Conservation (phyloP, 345 rosid genomes). For the Pistacia integerrima region DNA sequence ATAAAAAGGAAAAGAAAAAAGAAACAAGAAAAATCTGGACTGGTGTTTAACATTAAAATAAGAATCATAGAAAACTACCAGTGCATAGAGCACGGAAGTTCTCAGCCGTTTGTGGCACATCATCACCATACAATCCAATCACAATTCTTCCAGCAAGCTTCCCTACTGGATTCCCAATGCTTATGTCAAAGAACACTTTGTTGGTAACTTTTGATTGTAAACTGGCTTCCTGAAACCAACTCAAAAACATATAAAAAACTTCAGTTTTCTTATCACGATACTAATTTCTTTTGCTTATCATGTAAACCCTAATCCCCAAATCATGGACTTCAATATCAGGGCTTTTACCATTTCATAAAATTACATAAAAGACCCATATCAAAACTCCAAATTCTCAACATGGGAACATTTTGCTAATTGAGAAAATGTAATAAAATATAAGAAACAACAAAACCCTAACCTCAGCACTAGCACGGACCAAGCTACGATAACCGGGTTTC, state of each 20-base stretch:
- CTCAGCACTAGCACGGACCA: slow-evolving; percentile 70
- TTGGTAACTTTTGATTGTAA: slow-evolving; percentile 81
- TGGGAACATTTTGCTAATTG: not conserved
- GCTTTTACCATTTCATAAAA: not conserved
- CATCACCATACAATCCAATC: slow-evolving; percentile 91
- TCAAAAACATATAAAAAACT: not conserved
- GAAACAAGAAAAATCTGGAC: not conserved
- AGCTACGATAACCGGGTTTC: slow-evolving; percentile 32
- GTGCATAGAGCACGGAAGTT: slow-evolving; percentile 97
- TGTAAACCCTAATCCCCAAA: not conserved
- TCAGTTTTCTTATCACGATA: not conserved
- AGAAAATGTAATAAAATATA: not conserved
- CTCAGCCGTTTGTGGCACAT: slow-evolving; percentile 93
- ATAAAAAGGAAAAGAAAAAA: not conserved
- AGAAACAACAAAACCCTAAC: slow-evolving; percentile 34
- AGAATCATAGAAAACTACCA: slow-evolving; percentile 42
- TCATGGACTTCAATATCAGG: not conserved
- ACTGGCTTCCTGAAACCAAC: slow-evolving; percentile 42
- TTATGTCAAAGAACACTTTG: slow-evolving; percentile 89
- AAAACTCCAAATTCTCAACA: not conserved
- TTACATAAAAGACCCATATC: not conserved
- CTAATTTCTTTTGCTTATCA: not conserved
- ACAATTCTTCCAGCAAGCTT: slow-evolving; percentile 88
- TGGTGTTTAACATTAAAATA: not conserved
- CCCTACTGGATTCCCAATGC: slow-evolving; percentile 91